These are phyloP conservation scores for Solanum stenotomum DNA, from an alignment of 257 asterid species.

Conservation along the genomic window DNA sequence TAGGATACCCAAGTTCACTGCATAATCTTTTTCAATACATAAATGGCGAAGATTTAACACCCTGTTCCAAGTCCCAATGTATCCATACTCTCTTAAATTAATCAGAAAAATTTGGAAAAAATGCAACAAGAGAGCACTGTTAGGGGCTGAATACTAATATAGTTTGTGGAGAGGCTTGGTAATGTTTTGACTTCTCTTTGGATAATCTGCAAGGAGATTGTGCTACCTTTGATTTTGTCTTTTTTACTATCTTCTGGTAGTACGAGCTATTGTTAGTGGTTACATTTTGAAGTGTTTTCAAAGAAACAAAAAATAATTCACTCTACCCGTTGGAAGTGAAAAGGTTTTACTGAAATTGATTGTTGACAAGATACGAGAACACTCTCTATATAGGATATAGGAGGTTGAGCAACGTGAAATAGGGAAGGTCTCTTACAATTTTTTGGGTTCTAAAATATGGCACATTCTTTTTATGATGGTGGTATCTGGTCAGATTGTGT, in stretches of 20 bases:
- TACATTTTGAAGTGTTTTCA: neutral
- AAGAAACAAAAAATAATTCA: neutral
- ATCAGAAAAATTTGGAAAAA: neutral
- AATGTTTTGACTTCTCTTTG: neutral
- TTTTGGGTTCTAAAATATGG: neutral
- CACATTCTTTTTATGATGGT: neutral
- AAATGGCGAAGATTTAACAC: neutral
- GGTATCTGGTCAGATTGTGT: neutral
- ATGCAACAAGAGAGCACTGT: neutral
- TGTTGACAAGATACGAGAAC: neutral
- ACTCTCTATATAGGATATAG: neutral
- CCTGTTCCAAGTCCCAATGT: neutral
- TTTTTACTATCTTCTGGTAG: neutral
- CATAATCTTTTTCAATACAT: neutral
- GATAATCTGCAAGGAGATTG: neutral
- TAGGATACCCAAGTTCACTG: neutral
- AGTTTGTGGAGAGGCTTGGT: neutral
- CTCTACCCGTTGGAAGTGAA: neutral
- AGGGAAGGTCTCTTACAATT: neutral
- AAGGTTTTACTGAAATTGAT: neutral
- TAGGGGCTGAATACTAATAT: neutral
- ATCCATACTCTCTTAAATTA: neutral
- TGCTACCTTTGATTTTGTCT: neutral
- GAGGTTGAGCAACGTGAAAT: neutral
- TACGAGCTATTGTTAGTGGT: neutral